Evolutionary conservation across 306 rosid species (phyloP).

Genomic region (Malus sylvestris): DNA sequence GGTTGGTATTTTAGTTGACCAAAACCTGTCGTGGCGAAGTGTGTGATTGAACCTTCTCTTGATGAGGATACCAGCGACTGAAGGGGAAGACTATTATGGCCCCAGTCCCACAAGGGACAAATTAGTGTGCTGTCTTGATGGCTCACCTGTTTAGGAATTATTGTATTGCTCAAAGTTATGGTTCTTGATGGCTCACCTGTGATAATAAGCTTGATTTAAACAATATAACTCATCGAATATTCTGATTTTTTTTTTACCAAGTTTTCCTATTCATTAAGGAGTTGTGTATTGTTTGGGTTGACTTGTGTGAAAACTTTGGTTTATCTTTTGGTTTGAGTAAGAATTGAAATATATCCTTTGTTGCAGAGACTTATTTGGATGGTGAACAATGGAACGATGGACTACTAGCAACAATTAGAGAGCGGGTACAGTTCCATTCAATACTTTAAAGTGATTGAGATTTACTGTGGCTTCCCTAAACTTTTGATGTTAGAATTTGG

Average conservation of each 20-base stretch:
- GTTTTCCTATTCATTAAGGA: background rate
- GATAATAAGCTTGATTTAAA: background rate
- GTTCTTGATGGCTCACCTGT: background rate
- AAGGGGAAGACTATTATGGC: background rate
- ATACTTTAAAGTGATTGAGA: background rate
- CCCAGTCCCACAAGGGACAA: background rate
- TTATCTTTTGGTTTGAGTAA: constrained; percentile 1
- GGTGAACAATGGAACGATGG: constrained; percentile 96
- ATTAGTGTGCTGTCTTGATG: background rate
- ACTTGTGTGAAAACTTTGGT: background rate
- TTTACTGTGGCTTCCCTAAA: constrained; percentile 10
- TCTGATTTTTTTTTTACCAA: background rate
- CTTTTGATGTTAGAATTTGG: constrained; percentile 21
- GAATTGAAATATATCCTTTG: constrained; percentile 1
- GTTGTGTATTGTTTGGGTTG: constrained; percentile 2
- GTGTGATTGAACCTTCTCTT: background rate
- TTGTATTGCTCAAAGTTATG: background rate
- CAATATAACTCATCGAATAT: background rate
- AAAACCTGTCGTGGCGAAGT: background rate
- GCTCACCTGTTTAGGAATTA: background rate
- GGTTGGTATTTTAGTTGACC: background rate
- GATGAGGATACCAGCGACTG: background rate
- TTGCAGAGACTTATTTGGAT: constrained; percentile 55
- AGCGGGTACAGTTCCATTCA: constrained; percentile 51
- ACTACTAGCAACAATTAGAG: constrained; percentile 82